A percentile compares a stretch with the other conserved stretches of the same genome.
Conservation (phyloP, 306 rosid genomes). For the Elaeagnus macrophylla region DNA sequence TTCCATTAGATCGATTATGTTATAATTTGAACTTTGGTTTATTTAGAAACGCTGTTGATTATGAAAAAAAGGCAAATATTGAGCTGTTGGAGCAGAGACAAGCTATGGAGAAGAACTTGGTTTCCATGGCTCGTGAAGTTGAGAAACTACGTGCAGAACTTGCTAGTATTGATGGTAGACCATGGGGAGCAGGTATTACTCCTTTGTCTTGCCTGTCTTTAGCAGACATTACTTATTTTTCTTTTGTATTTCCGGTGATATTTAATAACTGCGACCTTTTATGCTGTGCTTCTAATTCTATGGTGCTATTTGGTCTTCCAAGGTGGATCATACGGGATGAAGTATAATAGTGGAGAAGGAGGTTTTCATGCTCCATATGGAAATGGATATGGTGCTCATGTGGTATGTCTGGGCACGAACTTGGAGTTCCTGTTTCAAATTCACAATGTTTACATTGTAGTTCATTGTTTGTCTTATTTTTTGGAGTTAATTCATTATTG, state of each 20-base stretch:
- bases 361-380: conserved; percentile 44
- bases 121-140: conserved; percentile 89
- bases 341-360: conserved; percentile 44
- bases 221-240: conserved; percentile 1
- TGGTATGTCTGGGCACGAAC: conserved; percentile 34
- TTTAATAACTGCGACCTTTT: background rate
- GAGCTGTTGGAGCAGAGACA: conserved; percentile 87
- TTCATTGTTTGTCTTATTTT: background rate
- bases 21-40: conserved; percentile 11
- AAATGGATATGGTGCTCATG: conserved; percentile 60
- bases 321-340: conserved; percentile 69
- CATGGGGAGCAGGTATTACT: conserved; percentile 74
- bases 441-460: background rate
- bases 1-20: background rate
- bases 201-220: conserved; percentile 9
- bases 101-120: conserved; percentile 75
- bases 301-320: conserved; percentile 25
- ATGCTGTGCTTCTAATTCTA: background rate
- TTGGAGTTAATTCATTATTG: conserved; percentile 5
- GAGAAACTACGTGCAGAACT: conserved; percentile 85
- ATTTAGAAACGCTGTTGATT: conserved; percentile 51
- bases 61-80: conserved; percentile 73
- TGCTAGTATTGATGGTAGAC: conserved; percentile 52
- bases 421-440: background rate
- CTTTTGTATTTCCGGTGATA: too few relatives aligned